Percentiles rank a stretch among this genome's conserved stretches.
Evolutionary conservation across 139 green algal genomes (phyloP).

Genomic region (Deuterostichococcus epilithicus): DNA sequence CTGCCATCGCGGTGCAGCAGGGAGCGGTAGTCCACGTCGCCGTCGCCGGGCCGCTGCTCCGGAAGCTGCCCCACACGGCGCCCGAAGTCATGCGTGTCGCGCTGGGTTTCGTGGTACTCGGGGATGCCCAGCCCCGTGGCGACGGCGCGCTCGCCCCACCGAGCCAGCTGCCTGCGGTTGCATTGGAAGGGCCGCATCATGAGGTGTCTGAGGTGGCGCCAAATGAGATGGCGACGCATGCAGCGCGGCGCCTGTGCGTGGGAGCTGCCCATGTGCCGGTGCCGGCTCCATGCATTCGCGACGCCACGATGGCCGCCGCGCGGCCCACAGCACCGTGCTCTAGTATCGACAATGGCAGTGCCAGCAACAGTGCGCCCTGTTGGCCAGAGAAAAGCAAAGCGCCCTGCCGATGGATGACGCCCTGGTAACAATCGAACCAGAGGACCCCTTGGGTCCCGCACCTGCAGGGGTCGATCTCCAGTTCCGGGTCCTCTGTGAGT

Average conservation of each 20-base stretch:
- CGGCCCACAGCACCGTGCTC: no score
- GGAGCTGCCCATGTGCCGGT: no score
- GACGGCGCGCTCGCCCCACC: slow-evolving; percentile 63
- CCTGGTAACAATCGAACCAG: no score
- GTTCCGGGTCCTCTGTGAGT: slow-evolving; percentile 93
- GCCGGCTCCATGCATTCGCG: no score
- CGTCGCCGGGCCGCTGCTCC: slow-evolving; percentile 67
- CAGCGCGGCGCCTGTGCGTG: no score
- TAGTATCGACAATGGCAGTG: no score
- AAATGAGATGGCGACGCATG: no score
- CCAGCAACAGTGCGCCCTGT: no score
- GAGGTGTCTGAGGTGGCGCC: no score
- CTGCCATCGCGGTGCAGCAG: slow-evolving; percentile 88
- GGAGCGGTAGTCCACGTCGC: slow-evolving; percentile 72
- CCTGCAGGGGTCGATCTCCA: slow-evolving; percentile 94
- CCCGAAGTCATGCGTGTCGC: slow-evolving; percentile 87
- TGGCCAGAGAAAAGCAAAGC: no score
- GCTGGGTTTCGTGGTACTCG: slow-evolving; percentile 75
- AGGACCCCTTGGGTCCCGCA: not conserved
- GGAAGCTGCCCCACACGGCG: slow-evolving; percentile 76
- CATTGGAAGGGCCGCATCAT: not conserved
- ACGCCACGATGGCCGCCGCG: no score
- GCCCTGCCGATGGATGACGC: no score
- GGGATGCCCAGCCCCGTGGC: slow-evolving; percentile 60
- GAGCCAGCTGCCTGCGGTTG: slow-evolving; percentile 56